Evolutionary conservation across 2,329 filamentous ascomycete species (phyloP).

Genomic region (Drechslerella coelobrocha): DNA sequence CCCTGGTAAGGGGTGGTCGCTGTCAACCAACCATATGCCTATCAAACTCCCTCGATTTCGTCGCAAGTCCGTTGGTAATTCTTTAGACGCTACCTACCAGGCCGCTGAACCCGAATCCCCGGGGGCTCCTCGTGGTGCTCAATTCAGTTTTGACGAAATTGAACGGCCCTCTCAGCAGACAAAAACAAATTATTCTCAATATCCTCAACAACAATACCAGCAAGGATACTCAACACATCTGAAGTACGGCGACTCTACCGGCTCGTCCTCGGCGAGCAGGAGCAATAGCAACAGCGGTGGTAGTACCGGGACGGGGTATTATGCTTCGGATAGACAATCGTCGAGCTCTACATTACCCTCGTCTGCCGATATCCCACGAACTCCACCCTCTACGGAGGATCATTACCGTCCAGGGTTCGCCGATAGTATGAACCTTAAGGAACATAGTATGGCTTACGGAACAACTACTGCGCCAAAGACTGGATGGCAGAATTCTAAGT

Average conservation of each 20-base stretch:
- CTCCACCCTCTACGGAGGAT: slow-evolving; percentile 48
- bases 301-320: slow-evolving; percentile 48
- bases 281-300: slow-evolving; percentile 51
- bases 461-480: slow-evolving; percentile 50
- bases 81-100: slow-evolving; percentile 55
- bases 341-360: slow-evolving; percentile 47
- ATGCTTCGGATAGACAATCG: slow-evolving; percentile 50
- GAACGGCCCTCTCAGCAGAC: slow-evolving; percentile 51
- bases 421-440: slow-evolving; percentile 46
- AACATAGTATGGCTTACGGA: slow-evolving; percentile 51
- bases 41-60: slow-evolving; percentile 56
- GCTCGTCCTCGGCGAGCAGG: slow-evolving; percentile 48
- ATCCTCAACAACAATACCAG: slow-evolving; percentile 33
- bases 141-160: slow-evolving; percentile 52
- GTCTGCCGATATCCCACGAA: slow-evolving; percentile 47
- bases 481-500: slow-evolving; percentile 53
- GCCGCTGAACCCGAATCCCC: slow-evolving; percentile 54
- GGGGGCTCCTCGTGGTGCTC: slow-evolving; percentile 48
- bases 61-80: slow-evolving; percentile 56
- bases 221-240: slow-evolving; percentile 45
- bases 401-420: slow-evolving; percentile 41
- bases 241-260: slow-evolving; percentile 49
- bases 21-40: slow-evolving; percentile 53
- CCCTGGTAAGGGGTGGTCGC: slow-evolving; percentile 28
- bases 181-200: slow-evolving; percentile 50